Percentiles rank a stretch among this genome's conserved stretches.
phyloP scores from a whole-genome alignment of 768 basidiomycete genomes.

The Pleurotus eryngii region DNA sequence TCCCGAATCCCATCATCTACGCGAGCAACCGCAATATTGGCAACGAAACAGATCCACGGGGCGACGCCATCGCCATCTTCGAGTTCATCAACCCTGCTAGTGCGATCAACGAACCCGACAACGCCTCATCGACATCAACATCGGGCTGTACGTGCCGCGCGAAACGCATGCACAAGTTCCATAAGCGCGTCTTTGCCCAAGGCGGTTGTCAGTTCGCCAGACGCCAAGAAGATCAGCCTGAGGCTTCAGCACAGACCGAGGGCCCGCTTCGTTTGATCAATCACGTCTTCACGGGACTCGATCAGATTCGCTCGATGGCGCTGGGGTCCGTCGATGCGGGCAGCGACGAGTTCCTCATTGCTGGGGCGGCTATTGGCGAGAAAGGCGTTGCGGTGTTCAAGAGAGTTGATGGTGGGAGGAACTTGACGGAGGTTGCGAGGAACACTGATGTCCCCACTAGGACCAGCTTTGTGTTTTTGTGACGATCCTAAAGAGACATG shows the following conservation, averaged over 20 bases:
- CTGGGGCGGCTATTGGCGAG: conserved; percentile 48
- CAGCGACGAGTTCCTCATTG: conserved; percentile 49
- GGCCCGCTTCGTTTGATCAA: conserved; percentile 35
- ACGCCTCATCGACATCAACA: conserved; percentile 48
- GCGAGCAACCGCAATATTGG: conserved; percentile 56
- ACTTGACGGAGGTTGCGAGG: conserved; percentile 48
- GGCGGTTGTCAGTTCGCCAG: conserved; percentile 1
- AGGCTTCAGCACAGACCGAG: not conserved
- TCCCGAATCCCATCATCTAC: conserved; percentile 49
- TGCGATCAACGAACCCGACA: conserved; percentile 24
- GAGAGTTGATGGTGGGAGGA: conserved; percentile 50
- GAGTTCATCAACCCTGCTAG: conserved; percentile 28
- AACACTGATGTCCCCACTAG: conserved; percentile 52
- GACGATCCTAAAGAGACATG: not conserved
- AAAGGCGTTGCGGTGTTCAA: conserved; percentile 57
- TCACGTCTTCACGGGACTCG: conserved; percentile 52
- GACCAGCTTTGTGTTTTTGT: conserved; percentile 39
- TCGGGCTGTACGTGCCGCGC: conserved; percentile 30
- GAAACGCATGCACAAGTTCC: conserved; percentile 17
- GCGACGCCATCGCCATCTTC: conserved; percentile 59
- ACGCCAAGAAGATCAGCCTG: not conserved
- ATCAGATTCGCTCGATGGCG: conserved; percentile 54
- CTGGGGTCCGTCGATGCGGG: conserved; percentile 38
- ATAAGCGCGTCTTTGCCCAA: not conserved
- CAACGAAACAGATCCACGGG: conserved; percentile 38